Base-by-base conservation (phyloP, 2,329 filamentous ascomycete genomes). In the Neofusicoccum sp. region DNA sequence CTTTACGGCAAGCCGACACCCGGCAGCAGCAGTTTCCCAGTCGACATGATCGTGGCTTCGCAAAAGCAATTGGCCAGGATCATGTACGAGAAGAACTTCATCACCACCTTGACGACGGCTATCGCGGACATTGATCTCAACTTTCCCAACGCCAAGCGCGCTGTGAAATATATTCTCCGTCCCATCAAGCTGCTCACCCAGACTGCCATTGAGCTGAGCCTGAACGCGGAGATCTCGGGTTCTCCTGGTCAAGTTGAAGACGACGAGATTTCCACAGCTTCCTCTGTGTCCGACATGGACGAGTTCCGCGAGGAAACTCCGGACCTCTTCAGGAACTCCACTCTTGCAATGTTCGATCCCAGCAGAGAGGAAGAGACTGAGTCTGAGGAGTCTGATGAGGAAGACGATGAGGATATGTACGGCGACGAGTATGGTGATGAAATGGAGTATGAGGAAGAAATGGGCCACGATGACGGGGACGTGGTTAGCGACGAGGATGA, bases 41-140 rank as follows among this genome's bases (percentile, higher is more conserved):
- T 62, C n/a, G 71, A 66, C 50, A 67, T 64, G 61, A 62, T 67
- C 61, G 65, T 62, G 71, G 83, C 68, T 47, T 93, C 93, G 6
- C 90, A 93, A 66, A 88, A 90, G 70, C 93, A 97, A 72, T 85
- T 99, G 68, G 89, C 92, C 37, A 92, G 93, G 68, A 87, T 97
- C 65, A 99, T 99, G 95, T 98, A 96, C 71, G 95, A 99, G 78
- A 99, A 98, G 80, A 93, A 96, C 62, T 97, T 95, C 74, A 89
- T 98, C 65, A 86, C 91, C 29, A 90, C 94, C 52, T 80, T 99
- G 64, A 98, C 95, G 1, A 87, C 89, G 11, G 96, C 96, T 1
- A 93, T 99, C 69, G 92, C 95, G 16, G 96, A 99, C 71, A 90
- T 99, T 64, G 95, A 97, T 74, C 85, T 99, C 65, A 96, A 96